Conservation (phyloP, 108 stramenopile species). For the Cyclotella kingstonii region DNA sequence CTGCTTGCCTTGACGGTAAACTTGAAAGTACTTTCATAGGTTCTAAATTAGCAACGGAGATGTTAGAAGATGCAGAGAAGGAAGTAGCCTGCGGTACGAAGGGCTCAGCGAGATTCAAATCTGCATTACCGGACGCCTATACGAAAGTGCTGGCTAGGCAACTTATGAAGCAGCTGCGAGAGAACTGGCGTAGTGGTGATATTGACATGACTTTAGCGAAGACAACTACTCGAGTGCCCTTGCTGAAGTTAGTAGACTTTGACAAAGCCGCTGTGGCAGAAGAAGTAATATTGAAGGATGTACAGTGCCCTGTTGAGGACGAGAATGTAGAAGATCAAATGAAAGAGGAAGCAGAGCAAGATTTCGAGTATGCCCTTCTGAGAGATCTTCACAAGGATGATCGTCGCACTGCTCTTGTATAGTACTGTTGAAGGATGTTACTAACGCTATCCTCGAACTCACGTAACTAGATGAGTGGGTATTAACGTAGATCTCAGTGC, state of each 20-base stretch:
- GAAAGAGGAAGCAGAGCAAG: constrained; percentile 30
- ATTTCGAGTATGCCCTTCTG: constrained; percentile 40
- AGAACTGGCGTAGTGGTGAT: constrained; percentile 66
- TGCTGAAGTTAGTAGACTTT: constrained; percentile 78
- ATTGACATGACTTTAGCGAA: constrained; percentile 82
- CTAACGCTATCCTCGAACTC: no score
- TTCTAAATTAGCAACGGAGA: constrained; percentile 69
- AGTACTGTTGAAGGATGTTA: constrained; percentile 4
- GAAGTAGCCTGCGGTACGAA: constrained; percentile 55
- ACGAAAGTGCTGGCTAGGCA: constrained; percentile 67
- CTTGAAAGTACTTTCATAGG: constrained; percentile 67
- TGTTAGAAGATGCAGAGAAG: constrained; percentile 63
- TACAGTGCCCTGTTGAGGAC: constrained; percentile 35
- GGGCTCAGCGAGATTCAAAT: constrained; percentile 59
- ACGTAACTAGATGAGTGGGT: no score
- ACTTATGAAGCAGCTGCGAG: constrained; percentile 72
- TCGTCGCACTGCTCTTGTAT: constrained; percentile 44
- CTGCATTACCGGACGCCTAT: constrained; percentile 70
- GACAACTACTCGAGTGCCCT: constrained; percentile 56
- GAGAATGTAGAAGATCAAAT: constrained; percentile 27
- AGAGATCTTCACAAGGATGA: constrained; percentile 47
- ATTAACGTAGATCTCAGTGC: no score
- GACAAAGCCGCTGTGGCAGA: constrained; percentile 46
- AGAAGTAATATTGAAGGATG: constrained; percentile 2
- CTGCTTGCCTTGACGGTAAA: constrained; percentile 81